Evolutionary conservation across 2,329 filamentous ascomycete genomes (phyloP), one percentile per base, ranked within the genome.

Genomic region (Neocucurbitaria cava): DNA sequence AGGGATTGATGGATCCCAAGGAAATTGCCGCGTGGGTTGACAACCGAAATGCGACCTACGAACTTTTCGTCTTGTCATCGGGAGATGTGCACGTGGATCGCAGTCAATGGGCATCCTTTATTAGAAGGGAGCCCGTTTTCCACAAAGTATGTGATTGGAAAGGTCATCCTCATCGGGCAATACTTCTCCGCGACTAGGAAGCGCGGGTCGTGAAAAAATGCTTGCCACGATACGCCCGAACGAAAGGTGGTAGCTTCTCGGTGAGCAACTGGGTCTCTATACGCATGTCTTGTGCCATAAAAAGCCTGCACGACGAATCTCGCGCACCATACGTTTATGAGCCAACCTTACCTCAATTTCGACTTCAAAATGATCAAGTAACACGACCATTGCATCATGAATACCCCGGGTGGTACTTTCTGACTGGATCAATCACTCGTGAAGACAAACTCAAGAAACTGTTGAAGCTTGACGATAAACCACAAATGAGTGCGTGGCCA

Each of bases 401-500:
- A 20, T 52, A 46, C 33, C 54, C 49, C 9, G 45, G 49, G 8
- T 53, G 54, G 49, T 53, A 57, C 39, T 57, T 57, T 21, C 30
- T 57, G n/a, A 53, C 36, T 18, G 49, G 49, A n/a, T n/a, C 24
- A 28, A 11, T 35, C 53, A 7, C 21, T 46, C 9, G 31, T n/a
- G 33, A 26, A 8, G 38, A 47, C 8, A 53, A 44, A 17, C 49
- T 53, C 15, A 21, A 15, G 31, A 24, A 33, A 31, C 36, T 57
- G 5, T 23, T 53, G 17, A 33, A 53, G 36, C 46, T 46, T 30
- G 38, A 53, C 8, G 11, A 44, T 3, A 9, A 24, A 5, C 54
- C 49, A 18, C 30, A 43, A 2, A 18, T 38, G 20, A 46, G 46
- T 35, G 5, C n/a, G 31, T 35, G 6, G 10, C 30, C 30, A 13